Percentiles rank a stretch among this genome's conserved stretches.
Evolutionary conservation across 257 asterid genomes (phyloP).

Genomic region (Rehmannia glutinosa): DNA sequence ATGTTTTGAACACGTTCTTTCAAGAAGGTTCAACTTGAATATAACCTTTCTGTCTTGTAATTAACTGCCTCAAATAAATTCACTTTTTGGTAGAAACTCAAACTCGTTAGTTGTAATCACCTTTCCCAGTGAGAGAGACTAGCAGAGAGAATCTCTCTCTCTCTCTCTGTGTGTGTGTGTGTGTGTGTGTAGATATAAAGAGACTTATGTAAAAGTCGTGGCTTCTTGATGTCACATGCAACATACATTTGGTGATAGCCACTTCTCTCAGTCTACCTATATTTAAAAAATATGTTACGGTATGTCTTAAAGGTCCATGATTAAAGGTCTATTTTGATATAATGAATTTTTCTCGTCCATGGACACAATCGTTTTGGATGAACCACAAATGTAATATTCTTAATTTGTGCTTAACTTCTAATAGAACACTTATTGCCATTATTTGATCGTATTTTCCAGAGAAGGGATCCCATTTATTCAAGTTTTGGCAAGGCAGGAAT

Average conservation of each 20-base stretch:
- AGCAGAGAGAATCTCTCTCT: neutral
- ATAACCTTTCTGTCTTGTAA: neutral
- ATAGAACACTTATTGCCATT: neutral
- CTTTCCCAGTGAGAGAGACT: neutral
- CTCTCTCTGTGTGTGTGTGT: no score
- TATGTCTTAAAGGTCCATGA: neutral
- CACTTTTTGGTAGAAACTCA: neutral
- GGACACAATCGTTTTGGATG: no score
- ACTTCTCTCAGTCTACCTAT: neutral
- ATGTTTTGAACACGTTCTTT: neutral
- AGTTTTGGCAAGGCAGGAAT: constrained; percentile 40
- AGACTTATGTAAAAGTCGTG: neutral
- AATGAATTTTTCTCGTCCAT: neutral
- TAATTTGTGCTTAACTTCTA: no score
- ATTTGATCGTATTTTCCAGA: constrained; percentile 32
- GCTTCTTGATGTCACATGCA: neutral
- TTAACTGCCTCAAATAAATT: neutral
- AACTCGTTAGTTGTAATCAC: neutral
- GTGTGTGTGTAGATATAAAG: no score
- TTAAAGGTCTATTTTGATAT: neutral
- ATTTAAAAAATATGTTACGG: neutral
- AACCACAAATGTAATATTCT: no score
- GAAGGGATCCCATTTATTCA: constrained; percentile 51
- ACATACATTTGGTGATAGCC: neutral
- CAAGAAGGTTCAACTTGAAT: neutral